Evolutionary conservation across 176 grass and related monocot species (phyloP), one percentile per base, ranked within the genome.

Genomic region (Saccharum officinarum): DNA sequence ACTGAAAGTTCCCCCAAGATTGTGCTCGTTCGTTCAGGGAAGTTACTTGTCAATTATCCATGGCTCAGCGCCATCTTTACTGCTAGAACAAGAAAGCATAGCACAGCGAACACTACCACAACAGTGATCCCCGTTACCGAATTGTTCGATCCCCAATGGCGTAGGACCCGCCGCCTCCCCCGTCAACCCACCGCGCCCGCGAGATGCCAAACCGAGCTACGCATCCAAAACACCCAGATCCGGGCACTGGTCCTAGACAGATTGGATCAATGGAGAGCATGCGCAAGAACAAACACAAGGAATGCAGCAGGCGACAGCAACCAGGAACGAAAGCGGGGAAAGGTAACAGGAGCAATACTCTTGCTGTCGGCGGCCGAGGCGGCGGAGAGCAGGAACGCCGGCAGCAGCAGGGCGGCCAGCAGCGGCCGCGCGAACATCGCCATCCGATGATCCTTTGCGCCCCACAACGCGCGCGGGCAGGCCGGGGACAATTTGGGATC

Each of bases 331-430:
- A 8, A 82, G 70, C 12, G 50, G 37, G 20, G 25, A 37, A 16
- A 44, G 79, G 45, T 33, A 3, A 74, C 45, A 54, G 54, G 41
- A 52, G 62, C 38, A 42, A 26, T 84, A 99, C 97, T 84, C 84
- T 91, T 99, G 87, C 86, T 94, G 87, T 94, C 97, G 57, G 92
- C 75, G 41, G 93, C 94, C 16, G 82, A 91, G 71, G 79, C 75
- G 49, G 76, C 80, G 47, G 92, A 86, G 90, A 92, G 87, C 84
- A 90, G 79, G 31, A 92, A 70, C 65, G 82, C 86, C 30, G 80
- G 80, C 31, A 85, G 82, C 38, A 95, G 75, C 67, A 87, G 37
- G 63, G 74, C 83, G 77, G 88, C 65, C 42, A 90, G 73, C 34
- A 99, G 86, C 86, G 82, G 86, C 88, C 82, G 89, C 65, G 71